Conservation (phyloP, 2,329 filamentous ascomycete species). For the Neonectria neomacrospora region DNA sequence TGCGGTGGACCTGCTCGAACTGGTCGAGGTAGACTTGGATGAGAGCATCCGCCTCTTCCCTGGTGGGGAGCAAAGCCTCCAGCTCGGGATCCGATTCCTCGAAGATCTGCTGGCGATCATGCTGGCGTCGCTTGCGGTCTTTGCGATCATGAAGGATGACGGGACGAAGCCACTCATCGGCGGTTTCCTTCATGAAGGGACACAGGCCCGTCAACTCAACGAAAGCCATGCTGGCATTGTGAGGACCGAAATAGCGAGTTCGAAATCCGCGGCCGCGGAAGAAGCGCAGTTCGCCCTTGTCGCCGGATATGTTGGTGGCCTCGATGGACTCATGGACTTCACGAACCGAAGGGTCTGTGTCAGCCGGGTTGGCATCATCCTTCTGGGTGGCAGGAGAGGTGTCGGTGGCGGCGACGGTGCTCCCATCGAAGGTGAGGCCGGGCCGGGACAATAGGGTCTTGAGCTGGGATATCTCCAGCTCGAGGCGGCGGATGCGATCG, state of each 20-base stretch:
- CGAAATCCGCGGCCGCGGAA: slow-evolving; percentile 69
- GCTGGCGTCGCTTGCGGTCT: slow-evolving; percentile 64
- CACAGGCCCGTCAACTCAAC: slow-evolving; percentile 67
- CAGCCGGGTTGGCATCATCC: slow-evolving; percentile 51
- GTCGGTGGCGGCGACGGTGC: slow-evolving; percentile 58
- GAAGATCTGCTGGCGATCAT: slow-evolving; percentile 63
- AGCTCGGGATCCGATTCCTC: slow-evolving; percentile 60
- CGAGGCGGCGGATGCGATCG: slow-evolving; percentile 68
- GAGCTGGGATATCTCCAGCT: slow-evolving; percentile 68
- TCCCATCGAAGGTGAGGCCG: slow-evolving; percentile 60
- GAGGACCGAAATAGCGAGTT: slow-evolving; percentile 69
- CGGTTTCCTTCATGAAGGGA: slow-evolving; percentile 71
- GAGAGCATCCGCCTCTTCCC: slow-evolving; percentile 60
- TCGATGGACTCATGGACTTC: slow-evolving; percentile 55
- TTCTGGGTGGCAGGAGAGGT: slow-evolving; percentile 60
- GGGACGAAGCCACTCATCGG: slow-evolving; percentile 69
- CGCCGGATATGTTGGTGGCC: slow-evolving; percentile 53
- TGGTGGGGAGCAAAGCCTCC: slow-evolving; percentile 61
- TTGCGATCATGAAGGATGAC: slow-evolving; percentile 66
- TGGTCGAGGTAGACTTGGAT: slow-evolving; percentile 64
- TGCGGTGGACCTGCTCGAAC: slow-evolving; percentile 66
- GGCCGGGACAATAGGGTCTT: slow-evolving; percentile 62
- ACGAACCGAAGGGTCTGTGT: slow-evolving; percentile 48
- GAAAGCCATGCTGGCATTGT: slow-evolving; percentile 70
- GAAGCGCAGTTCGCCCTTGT: slow-evolving; percentile 66